Base-by-base conservation (phyloP, 2,329 filamentous ascomycete species). In the Bipolaris oryzae region DNA sequence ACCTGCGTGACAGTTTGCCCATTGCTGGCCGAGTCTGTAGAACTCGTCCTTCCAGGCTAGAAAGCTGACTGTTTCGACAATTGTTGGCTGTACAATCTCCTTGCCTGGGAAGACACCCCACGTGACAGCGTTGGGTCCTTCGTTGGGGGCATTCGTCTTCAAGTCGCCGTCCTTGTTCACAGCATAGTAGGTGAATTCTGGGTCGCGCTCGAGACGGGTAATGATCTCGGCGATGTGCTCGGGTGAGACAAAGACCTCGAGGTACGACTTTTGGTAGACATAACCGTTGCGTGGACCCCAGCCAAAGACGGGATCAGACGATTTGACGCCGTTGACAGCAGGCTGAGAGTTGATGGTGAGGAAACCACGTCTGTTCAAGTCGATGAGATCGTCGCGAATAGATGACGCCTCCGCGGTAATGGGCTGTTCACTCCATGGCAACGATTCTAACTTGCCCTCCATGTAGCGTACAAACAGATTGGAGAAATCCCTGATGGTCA, bases 41-140 rank as follows among this genome's bases (percentile, higher is more conserved):
- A 96, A 96, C 78, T 99, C 95, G 67, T 99, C 95, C 79, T 96
- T 96, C 95, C 95, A 99, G 2, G 95, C 95, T 51, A 99, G 82
- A 84, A 99, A 99, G 75, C 91, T 96, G 75, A 99, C 89, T 16
- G 91, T 96, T 80, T 99, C 95, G 50, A 99, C 95, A 69, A 99
- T 97, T n/a, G 95, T 99, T 13, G 95, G 95, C 77, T 99, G 95
- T n/a, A 99, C 93, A 73, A 99, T 97, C 78, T 99, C 95, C 76
- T 98, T 96, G 56, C 95, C 95, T 0, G 95, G 94, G 81, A 98
- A 99, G 33, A 99, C 96, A 77, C 95, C 95, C 95, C 95, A 99
- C 1, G 95, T 99, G 47, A 99, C 91, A n/a, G 95, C 95, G 70
- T 99, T 99, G 35, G 95, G 95, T 5, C 92, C 91, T 66, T 96